phyloP scores from a whole-genome alignment of 1,284 basidiomycete genomes.

The Ustilago vetiveriae region DNA sequence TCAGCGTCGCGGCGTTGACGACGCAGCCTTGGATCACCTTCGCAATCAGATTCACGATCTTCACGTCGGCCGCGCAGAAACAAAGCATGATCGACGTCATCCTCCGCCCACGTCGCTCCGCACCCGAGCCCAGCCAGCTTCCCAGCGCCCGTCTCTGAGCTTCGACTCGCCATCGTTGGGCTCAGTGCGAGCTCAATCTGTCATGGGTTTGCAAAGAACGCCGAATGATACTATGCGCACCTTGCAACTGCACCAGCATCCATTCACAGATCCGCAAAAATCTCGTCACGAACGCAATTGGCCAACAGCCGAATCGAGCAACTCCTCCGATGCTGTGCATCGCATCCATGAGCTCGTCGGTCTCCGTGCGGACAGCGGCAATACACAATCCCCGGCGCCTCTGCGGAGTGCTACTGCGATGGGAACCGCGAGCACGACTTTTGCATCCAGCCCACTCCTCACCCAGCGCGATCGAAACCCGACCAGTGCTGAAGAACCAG shows the following conservation, averaged over 20 bases:
- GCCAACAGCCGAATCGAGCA: conserved; percentile 12
- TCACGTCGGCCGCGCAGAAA: conserved; percentile 8
- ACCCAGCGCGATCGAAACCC: neutral
- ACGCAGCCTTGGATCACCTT: conserved; percentile 16
- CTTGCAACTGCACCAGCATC: conserved; percentile 20
- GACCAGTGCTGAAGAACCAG: conserved; percentile 24
- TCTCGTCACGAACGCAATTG: conserved; percentile 24
- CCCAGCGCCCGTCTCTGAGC: conserved; percentile 24
- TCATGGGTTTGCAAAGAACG: conserved; percentile 29
- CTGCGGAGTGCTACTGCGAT: conserved; percentile 29
- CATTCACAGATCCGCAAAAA: conserved; percentile 37
- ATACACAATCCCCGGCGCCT: conserved; percentile 3
- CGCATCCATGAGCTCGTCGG: conserved; percentile 38
- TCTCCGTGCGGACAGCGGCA: conserved; percentile 13
- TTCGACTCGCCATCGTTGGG: conserved; percentile 20
- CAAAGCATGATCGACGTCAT: conserved; percentile 14
- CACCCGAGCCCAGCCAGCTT: conserved; percentile 7
- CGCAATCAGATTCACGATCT: conserved; percentile 31
- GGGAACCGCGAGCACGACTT: conserved; percentile 15
- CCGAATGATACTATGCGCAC: conserved; percentile 16
- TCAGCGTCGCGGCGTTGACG: conserved; percentile 11
- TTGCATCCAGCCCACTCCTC: neutral
- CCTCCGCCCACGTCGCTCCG: conserved; percentile 8
- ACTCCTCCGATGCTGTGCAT: conserved; percentile 26
- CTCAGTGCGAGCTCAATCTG: conserved; percentile 32